Evolutionary conservation across 2,329 filamentous ascomycete genomes (phyloP).

Genomic region (Trichoderma harzianum): DNA sequence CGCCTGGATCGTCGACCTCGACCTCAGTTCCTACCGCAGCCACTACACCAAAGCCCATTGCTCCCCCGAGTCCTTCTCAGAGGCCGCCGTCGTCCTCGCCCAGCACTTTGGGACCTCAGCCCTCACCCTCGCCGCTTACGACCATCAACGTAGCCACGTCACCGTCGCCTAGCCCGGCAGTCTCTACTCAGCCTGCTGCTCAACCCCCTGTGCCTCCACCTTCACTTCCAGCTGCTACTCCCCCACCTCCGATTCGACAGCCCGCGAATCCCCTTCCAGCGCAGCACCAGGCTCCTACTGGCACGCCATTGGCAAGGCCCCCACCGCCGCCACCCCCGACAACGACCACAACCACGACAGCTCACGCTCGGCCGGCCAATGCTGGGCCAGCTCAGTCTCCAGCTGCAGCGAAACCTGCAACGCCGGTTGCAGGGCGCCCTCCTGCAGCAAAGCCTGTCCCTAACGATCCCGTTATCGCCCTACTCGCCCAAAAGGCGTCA

Average conservation of each 20-base stretch:
- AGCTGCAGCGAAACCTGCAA: slow-evolving; percentile 26
- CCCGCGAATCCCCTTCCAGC: slow-evolving; percentile 24
- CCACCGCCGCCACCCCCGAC: slow-evolving; percentile 29
- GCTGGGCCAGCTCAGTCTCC: slow-evolving; percentile 17
- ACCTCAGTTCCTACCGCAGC: slow-evolving; percentile 19
- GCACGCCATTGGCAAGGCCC: slow-evolving; percentile 17
- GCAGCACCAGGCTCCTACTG: slow-evolving; percentile 21
- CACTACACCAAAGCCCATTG: slow-evolving; percentile 14
- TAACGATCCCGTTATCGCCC: slow-evolving; percentile 76
- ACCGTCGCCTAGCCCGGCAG: neutral
- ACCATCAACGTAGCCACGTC: slow-evolving; percentile 12
- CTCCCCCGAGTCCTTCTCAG: slow-evolving; percentile 22
- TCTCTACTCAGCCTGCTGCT: neutral
- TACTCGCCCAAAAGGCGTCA: slow-evolving; percentile 71
- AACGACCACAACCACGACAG: slow-evolving; percentile 22
- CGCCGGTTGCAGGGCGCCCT: slow-evolving; percentile 7
- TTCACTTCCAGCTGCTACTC: slow-evolving; percentile 23
- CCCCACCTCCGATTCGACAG: slow-evolving; percentile 24
- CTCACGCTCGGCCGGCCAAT: slow-evolving; percentile 21
- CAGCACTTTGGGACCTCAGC: slow-evolving; percentile 17
- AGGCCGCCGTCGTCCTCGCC: slow-evolving; percentile 24
- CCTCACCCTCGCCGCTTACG: slow-evolving; percentile 3
- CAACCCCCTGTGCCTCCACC: slow-evolving; percentile 16
- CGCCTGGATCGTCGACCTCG: slow-evolving; percentile 30
- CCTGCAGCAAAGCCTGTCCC: slow-evolving; percentile 28